Evolutionary conservation across 1,284 basidiomycete genomes (phyloP), one percentile per base, ranked within the genome.

Genomic region (Malassezia furfur): DNA sequence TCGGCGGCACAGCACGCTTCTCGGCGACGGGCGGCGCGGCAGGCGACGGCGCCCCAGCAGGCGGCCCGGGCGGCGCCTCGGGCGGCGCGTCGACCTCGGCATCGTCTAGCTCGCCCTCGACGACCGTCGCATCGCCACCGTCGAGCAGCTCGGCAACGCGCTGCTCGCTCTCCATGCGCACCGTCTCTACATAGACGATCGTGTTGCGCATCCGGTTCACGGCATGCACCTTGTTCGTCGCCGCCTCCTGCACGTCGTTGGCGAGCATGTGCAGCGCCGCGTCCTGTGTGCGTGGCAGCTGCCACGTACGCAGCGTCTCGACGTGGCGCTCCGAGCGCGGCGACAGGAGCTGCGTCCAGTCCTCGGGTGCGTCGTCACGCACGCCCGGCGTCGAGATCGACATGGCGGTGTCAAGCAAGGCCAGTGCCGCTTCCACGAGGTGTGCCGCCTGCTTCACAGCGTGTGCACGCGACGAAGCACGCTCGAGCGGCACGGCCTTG

Each of bases 151-250:
- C 75, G 50, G 80, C 85, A 28, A 96, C 86, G 66, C 84, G 84
- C 73, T 88, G 87, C 74, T 96, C 87, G 91, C 93, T 98, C 76
- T 98, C 94, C 66, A 87, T 85, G 76, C 94, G 85, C 25, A 96
- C 88, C 77, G 94, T 94, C 57, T 98, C 94, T 34, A 90, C 86
- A 76, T 98, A 98, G 58, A 89, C 81, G 64, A 99, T 94, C 22
- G 91, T 96, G 74, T 96, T 96, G 77, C 94, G 88, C 85, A 98
- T 86, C 39, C 94, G 85, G 57, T 91, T 88, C 45, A 96, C 87
- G 60, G 86, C 90, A 76, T 91, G 91, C 60, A 91, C 83, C 80
- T 99, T 99, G 75, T 87, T 84, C 35, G 87, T 81, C 80, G 94
- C 87, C 35, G 93, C 82, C 35, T 85, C 82, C 65, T 91, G 88